Evolutionary conservation across 306 rosid species (phyloP).

Genomic region (Fragaria nilgerrensis): DNA sequence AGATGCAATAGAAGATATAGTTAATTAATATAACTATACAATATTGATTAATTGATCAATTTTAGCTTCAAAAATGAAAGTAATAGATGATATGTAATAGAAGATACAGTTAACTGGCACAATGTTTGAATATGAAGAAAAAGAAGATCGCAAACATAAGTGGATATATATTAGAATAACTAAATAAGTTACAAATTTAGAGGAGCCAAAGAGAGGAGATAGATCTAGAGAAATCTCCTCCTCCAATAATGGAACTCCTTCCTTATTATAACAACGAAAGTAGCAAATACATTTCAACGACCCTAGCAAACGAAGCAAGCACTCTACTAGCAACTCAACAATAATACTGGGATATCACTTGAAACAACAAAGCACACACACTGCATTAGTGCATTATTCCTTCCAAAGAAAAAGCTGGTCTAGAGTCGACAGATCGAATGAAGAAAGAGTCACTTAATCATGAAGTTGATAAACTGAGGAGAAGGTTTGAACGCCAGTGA

Average conservation of each 20-base stretch:
- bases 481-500: conserved; percentile 4
- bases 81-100: background rate
- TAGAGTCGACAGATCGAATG: background rate
- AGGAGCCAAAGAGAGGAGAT: background rate
- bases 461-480: background rate
- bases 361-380: too few relatives aligned
- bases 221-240: background rate
- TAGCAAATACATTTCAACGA: too few relatives aligned
- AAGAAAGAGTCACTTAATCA: background rate
- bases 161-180: too few relatives aligned
- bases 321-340: background rate
- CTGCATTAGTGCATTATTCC: too few relatives aligned
- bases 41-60: too few relatives aligned
- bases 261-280: background rate
- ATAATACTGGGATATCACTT: background rate
- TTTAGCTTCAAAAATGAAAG: too few relatives aligned
- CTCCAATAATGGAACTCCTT: background rate
- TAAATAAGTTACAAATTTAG: background rate
- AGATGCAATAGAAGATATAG: too few relatives aligned
- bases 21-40: too few relatives aligned
- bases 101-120: background rate
- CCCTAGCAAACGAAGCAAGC: background rate
- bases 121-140: background rate
- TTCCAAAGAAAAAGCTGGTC: too few relatives aligned
- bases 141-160: background rate